Evolutionary conservation across 371 early-diverging fungal species (phyloP).

Genomic region (Apophysomyces sp.): DNA sequence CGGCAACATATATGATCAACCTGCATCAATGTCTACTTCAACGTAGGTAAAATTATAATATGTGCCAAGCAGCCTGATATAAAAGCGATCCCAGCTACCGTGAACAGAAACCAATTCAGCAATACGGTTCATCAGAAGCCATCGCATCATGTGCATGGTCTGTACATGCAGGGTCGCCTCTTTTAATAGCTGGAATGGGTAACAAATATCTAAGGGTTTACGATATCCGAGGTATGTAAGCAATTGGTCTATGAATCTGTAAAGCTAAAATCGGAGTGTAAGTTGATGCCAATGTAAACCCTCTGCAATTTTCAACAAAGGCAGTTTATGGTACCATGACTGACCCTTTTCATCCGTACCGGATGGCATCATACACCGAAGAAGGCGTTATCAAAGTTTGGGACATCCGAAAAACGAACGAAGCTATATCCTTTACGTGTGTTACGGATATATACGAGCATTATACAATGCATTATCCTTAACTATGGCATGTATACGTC

Average conservation of each 20-base stretch:
- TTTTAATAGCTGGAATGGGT: constrained; percentile 77
- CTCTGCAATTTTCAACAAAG: constrained; percentile 66
- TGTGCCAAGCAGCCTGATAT: too few species aligned
- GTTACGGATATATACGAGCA: neutral
- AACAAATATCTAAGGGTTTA: constrained; percentile 70
- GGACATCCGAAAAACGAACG: constrained; percentile 71
- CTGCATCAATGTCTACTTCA: neutral
- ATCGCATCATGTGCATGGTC: constrained; percentile 77
- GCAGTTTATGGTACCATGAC: constrained; percentile 69
- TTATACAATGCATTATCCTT: constrained; percentile 4
- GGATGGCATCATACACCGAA: constrained; percentile 74
- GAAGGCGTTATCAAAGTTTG: constrained; percentile 76
- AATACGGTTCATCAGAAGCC: constrained; percentile 73
- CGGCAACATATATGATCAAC: constrained; percentile 2
- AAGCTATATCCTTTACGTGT: constrained; percentile 49
- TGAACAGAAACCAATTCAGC: constrained; percentile 55
- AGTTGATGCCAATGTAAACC: constrained; percentile 27
- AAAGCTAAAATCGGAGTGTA: neutral
- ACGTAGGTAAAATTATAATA: neutral
- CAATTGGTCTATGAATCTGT: neutral
- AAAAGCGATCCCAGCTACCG: constrained; percentile 11
- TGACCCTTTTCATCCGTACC: constrained; percentile 72
- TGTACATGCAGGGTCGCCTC: constrained; percentile 46
- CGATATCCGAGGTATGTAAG: constrained; percentile 59
- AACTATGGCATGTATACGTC: constrained; percentile 13